Evolutionary conservation across 2,329 filamentous ascomycete genomes (phyloP), one percentile per base, ranked within the genome.

Genomic region (Sporothrix humicola): DNA sequence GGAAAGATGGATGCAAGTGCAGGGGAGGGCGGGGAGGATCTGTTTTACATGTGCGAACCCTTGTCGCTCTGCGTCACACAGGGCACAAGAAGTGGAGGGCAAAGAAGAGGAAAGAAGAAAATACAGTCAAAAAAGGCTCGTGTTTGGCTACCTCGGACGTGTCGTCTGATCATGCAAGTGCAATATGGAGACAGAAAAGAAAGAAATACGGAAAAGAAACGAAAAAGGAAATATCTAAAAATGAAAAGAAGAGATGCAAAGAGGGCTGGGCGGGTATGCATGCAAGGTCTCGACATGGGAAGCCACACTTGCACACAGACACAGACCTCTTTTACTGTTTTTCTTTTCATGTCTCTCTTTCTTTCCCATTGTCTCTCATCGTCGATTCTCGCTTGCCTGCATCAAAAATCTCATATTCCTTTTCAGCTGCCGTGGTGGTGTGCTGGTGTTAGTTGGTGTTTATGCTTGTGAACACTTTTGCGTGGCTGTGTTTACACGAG

Each of bases 1-100:
- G 37, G 37, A 42, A 54, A 42, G 20, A 48, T 31, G 42, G 44
- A 61, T 50, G 59, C 6, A n/a, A 37, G 71, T 42, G 5, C 15
- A 26, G 52, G 37, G 50, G 31, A 26, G 17, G 31, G 52, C n/a
- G 66, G 31, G 12, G 66, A 56, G 66, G 50, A 31, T 56, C 20
- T 70, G 68, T 70, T 58, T 70, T 58, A 70, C 52, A 70, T 58
- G 31, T 37, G 46, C 37, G 5, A 37, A 70, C 26, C 68, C 52
- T 46, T 52, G 68, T 58, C 66, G 26, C 44, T 13, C 23, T 44
- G 23, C 37, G 10, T 6, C 48, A 52, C 26, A 68, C 17, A 50
- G 65, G 65, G 42, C 37, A 17, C 31, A 42, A 63, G 9, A 48
- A 20, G 10, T 17, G 42, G 31, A 15, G 31, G 31, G 23, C 23